phyloP scores from a whole-genome alignment of 2,329 filamentous ascomycete genomes.

The Trichoderma arundinaceum region DNA sequence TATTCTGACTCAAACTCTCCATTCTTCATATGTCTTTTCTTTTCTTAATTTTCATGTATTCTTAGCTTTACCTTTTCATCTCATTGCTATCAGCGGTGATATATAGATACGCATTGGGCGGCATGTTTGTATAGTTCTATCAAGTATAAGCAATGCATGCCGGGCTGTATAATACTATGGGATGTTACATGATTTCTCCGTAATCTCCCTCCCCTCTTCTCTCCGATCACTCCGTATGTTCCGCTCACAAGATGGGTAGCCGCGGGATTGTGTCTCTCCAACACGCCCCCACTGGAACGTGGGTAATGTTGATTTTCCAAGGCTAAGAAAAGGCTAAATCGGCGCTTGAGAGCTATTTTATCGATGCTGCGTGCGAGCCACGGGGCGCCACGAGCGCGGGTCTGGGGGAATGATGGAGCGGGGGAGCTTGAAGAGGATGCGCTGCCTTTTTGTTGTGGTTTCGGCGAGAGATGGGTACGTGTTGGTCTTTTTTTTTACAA shows the following conservation, averaged over 20 bases:
- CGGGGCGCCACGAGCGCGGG: neutral
- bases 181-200: neutral
- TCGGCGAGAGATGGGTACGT: too few species aligned
- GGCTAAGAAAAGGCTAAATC: neutral
- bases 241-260: too few species aligned
- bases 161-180: neutral
- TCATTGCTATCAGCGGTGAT: conserved; percentile 5
- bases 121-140: conserved; percentile 7
- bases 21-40: neutral
- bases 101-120: conserved; percentile 13
- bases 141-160: neutral
- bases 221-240: neutral
- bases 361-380: neutral
- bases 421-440: neutral
- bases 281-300: too few species aligned
- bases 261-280: too few species aligned
- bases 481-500: too few species aligned
- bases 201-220: neutral
- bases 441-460: neutral
- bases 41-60: neutral
- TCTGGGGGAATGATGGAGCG: neutral
- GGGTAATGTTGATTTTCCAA: neutral
- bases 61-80: neutral
- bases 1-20: neutral
- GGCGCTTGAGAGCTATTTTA: neutral